These are phyloP conservation scores for Ogataea minuta DNA, from an alignment of 805 yeast species.

Conservation along the genomic window DNA sequence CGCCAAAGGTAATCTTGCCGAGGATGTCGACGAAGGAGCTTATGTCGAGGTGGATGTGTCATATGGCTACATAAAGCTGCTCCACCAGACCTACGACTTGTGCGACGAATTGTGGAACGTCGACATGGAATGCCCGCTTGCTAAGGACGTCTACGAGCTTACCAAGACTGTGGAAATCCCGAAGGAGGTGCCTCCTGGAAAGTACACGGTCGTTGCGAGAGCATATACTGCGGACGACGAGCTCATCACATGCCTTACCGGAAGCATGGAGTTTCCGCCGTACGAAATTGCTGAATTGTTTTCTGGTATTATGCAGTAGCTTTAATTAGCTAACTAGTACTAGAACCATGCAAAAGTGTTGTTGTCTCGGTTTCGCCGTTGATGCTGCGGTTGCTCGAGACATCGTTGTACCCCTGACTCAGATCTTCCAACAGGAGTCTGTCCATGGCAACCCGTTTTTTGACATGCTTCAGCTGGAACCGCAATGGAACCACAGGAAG, in stretches of 20 bases:
- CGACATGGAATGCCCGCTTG: slow-evolving; percentile 81
- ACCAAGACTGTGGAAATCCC: slow-evolving; percentile 81
- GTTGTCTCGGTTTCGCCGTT: slow-evolving; percentile 9
- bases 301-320: background rate
- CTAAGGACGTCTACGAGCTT: slow-evolving; percentile 64
- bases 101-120: slow-evolving; percentile 86
- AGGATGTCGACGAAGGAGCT: slow-evolving; percentile 74
- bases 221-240: slow-evolving; percentile 86
- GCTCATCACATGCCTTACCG: slow-evolving; percentile 79
- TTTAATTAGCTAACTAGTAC: slow-evolving; percentile 1
- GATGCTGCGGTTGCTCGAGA: slow-evolving; percentile 21
- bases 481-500: slow-evolving; percentile 59
- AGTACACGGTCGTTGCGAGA: slow-evolving; percentile 79
- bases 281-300: slow-evolving; percentile 6
- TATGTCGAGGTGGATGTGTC: slow-evolving; percentile 93
- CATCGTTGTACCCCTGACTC: slow-evolving; percentile 23
- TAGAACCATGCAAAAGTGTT: slow-evolving; percentile 7
- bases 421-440: slow-evolving; percentile 27
- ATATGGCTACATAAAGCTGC: slow-evolving; percentile 84
- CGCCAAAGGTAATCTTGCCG: slow-evolving; percentile 64
- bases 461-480: slow-evolving; percentile 57
- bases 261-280: slow-evolving; percentile 57
- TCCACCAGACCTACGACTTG: slow-evolving; percentile 88
- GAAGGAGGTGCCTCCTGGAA: slow-evolving; percentile 92
- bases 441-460: slow-evolving; percentile 35